Percentiles rank a stretch among this genome's conserved stretches.
phyloP scores from a whole-genome alignment of 2,329 filamentous ascomycete species.

The Penicillium palitans region DNA sequence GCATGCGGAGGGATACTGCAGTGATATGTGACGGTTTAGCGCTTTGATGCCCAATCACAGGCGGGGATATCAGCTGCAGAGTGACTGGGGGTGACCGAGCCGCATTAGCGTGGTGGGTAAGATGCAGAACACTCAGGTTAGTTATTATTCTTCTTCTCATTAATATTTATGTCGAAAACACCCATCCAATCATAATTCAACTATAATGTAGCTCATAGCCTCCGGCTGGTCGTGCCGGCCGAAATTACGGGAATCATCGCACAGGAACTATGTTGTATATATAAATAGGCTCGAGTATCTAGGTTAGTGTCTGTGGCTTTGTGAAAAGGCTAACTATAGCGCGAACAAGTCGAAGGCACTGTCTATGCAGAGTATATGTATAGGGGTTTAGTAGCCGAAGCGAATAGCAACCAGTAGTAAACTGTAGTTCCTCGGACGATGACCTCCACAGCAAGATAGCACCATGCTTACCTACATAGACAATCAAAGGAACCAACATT shows the following conservation, averaged over 20 bases:
- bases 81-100: slow-evolving; percentile 23
- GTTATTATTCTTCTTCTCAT: neutral
- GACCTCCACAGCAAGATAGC: neutral
- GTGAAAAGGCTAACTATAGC: neutral
- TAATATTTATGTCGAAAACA: neutral
- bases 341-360: neutral
- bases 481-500: too few relatives aligned
- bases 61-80: slow-evolving; percentile 4
- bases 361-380: neutral
- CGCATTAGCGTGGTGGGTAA: slow-evolving; percentile 26
- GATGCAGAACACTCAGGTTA: slow-evolving; percentile 2
- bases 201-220: neutral
- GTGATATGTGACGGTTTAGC: slow-evolving; percentile 24
- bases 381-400: neutral
- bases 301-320: neutral
- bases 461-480: too few relatives aligned
- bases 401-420: neutral
- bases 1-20: slow-evolving; percentile 8
- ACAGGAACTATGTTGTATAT: neutral
- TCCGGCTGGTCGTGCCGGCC: neutral
- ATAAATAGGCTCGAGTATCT: neutral
- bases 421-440: too few relatives aligned
- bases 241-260: neutral
- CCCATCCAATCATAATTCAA: neutral
- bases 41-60: slow-evolving; percentile 20